Evolutionary conservation across 352 stramenopile genomes (phyloP), one percentile per base, ranked within the genome.

Genomic region (Pythium brassicae): DNA sequence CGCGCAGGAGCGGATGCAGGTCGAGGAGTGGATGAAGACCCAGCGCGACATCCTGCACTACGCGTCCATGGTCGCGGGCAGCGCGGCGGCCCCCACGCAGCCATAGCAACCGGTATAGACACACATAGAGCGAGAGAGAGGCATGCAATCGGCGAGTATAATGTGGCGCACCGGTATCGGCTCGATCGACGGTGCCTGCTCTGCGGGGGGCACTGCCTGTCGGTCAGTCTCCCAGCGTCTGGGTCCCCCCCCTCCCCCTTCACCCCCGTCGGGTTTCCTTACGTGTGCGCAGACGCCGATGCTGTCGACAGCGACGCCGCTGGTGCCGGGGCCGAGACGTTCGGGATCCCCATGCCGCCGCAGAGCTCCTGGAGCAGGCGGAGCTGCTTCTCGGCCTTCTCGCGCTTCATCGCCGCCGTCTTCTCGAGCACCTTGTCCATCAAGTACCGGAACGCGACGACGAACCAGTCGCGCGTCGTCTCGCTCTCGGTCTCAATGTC

Each of bases 361-460:
- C 76, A 86, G 37, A 92, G 68, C 58, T 94, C 80, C 40, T 91
- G 79, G 39, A 94, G 66, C 71, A 92, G 72, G 19, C 76, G 78
- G 19, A 92, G 68, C 57, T 90, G 78, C 54, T 83, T 78, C 63
- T 94, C 84, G 25, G 79, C 84, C 57, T 83, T 80, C 40, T 90
- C 81, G 9, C 82, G 84, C 49, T 89, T 78, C 55, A 90, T 72
- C 20, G 83, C 82, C 0, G 78, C 78, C 1, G 78, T 90, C 43
- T 91, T 91, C 64, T 94, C 84, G 52, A 87, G 76, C 43, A 94
- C 83, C 51, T 94, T 94, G 61, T 94, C 79, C 49, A 92, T 68
- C 46, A 94, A 55, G 59, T 94, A 94, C 15, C 82, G 72, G 55
- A 94, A 91, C n/a, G 84, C 84, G 22, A 94, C 78, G 17, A 91